Conservation (phyloP, 2,329 filamentous ascomycete genomes). For the Didymella arachidicola region DNA sequence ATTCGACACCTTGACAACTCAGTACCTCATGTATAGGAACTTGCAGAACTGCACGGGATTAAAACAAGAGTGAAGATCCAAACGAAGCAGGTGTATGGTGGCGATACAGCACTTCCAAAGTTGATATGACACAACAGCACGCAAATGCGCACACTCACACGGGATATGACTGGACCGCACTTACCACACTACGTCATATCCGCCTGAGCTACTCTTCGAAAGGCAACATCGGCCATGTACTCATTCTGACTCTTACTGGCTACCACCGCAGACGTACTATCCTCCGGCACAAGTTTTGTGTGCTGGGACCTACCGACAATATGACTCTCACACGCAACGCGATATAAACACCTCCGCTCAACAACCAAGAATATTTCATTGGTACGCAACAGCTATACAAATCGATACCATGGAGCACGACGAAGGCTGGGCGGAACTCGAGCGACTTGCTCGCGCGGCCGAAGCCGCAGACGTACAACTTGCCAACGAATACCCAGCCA, state of each 20-base stretch:
- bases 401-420: background rate
- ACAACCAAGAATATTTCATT: background rate
- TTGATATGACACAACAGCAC: background rate
- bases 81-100: background rate
- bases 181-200: constrained; percentile 3
- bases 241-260: background rate
- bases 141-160: background rate
- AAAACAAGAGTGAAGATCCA: background rate
- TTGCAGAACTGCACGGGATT: background rate
- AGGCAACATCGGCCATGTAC: background rate
- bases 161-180: background rate
- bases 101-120: no score
- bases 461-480: constrained; percentile 23
- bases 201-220: background rate
- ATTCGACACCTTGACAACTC: background rate
- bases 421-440: constrained; percentile 23
- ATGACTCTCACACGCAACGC: background rate
- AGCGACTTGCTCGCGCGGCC: constrained; percentile 29
- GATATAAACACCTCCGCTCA: background rate
- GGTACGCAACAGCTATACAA: background rate
- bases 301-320: background rate
- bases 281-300: background rate
- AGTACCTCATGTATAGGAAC: background rate
- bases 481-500: constrained; percentile 26
- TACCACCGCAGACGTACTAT: background rate